Conservation (phyloP, 2,329 filamentous ascomycete species). For the Akanthomyces uredinophilus region DNA sequence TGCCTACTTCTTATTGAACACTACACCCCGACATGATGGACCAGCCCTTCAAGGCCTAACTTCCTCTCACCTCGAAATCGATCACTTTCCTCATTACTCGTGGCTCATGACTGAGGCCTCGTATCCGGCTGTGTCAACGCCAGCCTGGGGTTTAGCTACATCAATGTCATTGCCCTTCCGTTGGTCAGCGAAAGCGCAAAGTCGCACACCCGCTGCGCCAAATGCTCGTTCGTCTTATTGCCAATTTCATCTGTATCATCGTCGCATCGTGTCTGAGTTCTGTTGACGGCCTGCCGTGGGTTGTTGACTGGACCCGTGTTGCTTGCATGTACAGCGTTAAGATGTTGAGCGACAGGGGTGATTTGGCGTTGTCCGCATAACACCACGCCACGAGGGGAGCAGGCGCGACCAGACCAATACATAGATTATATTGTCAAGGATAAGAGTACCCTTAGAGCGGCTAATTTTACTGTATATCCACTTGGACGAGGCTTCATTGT, state of each 20-base stretch:
- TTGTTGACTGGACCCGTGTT: too few relatives aligned
- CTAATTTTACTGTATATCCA: too few relatives aligned
- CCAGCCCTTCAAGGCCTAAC: constrained; percentile 42
- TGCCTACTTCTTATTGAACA: constrained; percentile 31
- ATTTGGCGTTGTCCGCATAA: too few relatives aligned
- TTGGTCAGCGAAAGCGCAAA: constrained; percentile 44
- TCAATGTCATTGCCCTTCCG: constrained; percentile 46
- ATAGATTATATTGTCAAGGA: too few relatives aligned
- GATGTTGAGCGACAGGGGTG: too few relatives aligned
- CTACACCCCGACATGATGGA: constrained; percentile 45
- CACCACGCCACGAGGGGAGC: too few relatives aligned
- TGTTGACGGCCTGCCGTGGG: too few relatives aligned
- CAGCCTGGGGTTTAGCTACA: constrained; percentile 40
- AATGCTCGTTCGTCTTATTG: constrained; percentile 44
- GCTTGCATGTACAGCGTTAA: too few relatives aligned
- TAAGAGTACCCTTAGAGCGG: too few relatives aligned
- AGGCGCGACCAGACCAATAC: too few relatives aligned
- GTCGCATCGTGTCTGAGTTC: constrained; percentile 36
- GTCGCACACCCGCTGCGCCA: constrained; percentile 41
- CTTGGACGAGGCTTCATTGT: too few relatives aligned
- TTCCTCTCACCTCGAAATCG: constrained; percentile 38
- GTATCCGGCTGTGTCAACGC: constrained; percentile 40
- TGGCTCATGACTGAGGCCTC: too few relatives aligned
- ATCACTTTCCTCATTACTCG: constrained; percentile 48
- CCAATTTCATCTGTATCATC: constrained; percentile 47